Conservation (phyloP, 2,329 filamentous ascomycete genomes). For the Xylaria polymorpha region DNA sequence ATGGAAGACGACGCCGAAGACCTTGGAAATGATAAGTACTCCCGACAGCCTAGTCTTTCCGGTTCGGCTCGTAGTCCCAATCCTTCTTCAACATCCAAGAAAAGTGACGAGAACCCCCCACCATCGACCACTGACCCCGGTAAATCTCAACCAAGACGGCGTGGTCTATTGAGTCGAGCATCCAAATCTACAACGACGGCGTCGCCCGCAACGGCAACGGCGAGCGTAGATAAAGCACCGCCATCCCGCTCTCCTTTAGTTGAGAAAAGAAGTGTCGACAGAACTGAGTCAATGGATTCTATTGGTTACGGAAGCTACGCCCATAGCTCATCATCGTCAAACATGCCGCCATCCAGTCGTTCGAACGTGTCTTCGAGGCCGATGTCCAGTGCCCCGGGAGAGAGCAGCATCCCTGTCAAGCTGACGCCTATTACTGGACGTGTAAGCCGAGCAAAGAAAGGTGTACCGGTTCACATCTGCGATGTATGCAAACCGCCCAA, state of each 20-base stretch:
- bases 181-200: conserved; percentile 48
- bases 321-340: conserved; percentile 53
- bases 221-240: conserved; percentile 30
- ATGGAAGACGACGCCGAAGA: conserved; percentile 59
- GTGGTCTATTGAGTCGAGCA: conserved; percentile 51
- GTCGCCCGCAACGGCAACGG: conserved; percentile 40
- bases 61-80: conserved; percentile 52
- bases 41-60: conserved; percentile 55
- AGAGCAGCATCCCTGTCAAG: conserved; percentile 58
- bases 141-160: conserved; percentile 52
- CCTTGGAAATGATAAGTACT: conserved; percentile 59
- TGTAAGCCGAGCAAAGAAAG: conserved; percentile 69
- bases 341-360: conserved; percentile 46
- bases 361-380: conserved; percentile 56
- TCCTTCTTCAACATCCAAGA: conserved; percentile 52
- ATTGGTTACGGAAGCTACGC: conserved; percentile 50
- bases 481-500: conserved; percentile 64
- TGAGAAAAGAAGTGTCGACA: conserved; percentile 59
- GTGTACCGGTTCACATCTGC: conserved; percentile 67
- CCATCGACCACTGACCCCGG: conserved; percentile 51
- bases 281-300: conserved; percentile 63
- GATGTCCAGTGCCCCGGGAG: conserved; percentile 50
- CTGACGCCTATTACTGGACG: conserved; percentile 67
- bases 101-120: conserved; percentile 56
- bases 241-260: conserved; percentile 47